Base-by-base conservation (phyloP, 768 basidiomycete species). In the Termitomyces titanicus region DNA sequence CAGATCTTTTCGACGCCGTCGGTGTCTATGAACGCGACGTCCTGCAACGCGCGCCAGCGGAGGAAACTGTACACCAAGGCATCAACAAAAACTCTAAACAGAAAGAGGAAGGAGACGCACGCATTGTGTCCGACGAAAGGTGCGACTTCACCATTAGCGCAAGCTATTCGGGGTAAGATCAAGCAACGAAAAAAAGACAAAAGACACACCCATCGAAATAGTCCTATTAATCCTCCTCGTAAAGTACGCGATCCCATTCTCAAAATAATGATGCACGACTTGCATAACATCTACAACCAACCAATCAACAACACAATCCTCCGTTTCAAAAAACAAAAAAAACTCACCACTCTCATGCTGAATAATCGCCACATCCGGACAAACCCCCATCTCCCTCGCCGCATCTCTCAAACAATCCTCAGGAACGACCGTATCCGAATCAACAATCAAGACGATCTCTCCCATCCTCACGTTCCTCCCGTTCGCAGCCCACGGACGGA, bases 81-180 rank as follows among this genome's bases (percentile, higher is more conserved):
- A 20, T 22, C 39, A 17, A 37, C 13, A 17, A 44, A 44, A 35
- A 10, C 17, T 42, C 33, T 20, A 5, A 29, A 43, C 22, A 18
- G 7, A 1, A 25, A 13, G 31, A 13, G 8, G 15, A 10, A 9
- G 24, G 7, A 9, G 15, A 63, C 68, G 43, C 53, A 76, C 57
- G 91, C 91, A 61, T 93, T 91, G 67, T 92, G 90, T 3, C 89
- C 89, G 64, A 92, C 86, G 63, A 92, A 92, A 0, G 89, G 89
- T 2, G 85, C 85, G 18, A 90, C 83, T 66, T 91, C 88, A 37
- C 89, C 89, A 60, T 92, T 92, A 3, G 89, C 86, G 57, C 83
- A 84, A 12, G 85, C 83, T 86, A 77, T 8, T n/a, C 25, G 2
- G 33, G 47, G 33, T 42, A n/a, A 33, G 1, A 38, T 2, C n/a